Evolutionary conservation across 345 rosid genomes (phyloP).

Genomic region (Triadica sebifera): DNA sequence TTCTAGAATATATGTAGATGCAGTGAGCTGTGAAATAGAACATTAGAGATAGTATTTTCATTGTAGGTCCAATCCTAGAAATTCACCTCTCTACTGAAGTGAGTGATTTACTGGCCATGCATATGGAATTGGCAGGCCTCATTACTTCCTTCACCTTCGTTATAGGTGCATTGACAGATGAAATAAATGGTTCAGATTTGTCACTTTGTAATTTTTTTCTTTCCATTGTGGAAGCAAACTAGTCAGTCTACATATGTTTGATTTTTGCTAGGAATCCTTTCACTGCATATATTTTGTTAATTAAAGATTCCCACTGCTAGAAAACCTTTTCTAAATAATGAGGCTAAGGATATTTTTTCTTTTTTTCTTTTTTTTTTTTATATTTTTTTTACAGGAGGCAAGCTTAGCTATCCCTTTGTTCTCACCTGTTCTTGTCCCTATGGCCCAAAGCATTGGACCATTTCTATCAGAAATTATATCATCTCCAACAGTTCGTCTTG

Average conservation of each 20-base stretch:
- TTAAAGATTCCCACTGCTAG: neutral
- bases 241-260: neutral
- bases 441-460: conserved; percentile 95
- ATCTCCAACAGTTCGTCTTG: conserved; percentile 73
- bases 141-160: neutral
- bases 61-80: neutral
- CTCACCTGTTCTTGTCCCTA: conserved; percentile 87
- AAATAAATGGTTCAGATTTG: neutral
- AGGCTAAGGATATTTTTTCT: conserved; percentile 9
- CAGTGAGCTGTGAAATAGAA: neutral
- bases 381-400: conserved; percentile 83
- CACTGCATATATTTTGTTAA: neutral
- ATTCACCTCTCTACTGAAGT: neutral
- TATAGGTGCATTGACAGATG: neutral
- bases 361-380: conserved; percentile 12
- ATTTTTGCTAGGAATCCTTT: neutral
- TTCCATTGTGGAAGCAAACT: neutral
- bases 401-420: conserved; percentile 87
- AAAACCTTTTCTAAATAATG: conserved; percentile 5
- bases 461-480: conserved; percentile 68
- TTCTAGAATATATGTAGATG: conserved; percentile 4
- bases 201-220: neutral
- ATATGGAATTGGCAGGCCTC: neutral
- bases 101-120: neutral
- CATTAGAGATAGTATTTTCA: neutral